Conservation (phyloP, 2,329 filamentous ascomycete genomes). For the Sphaerostilbella broomeana region DNA sequence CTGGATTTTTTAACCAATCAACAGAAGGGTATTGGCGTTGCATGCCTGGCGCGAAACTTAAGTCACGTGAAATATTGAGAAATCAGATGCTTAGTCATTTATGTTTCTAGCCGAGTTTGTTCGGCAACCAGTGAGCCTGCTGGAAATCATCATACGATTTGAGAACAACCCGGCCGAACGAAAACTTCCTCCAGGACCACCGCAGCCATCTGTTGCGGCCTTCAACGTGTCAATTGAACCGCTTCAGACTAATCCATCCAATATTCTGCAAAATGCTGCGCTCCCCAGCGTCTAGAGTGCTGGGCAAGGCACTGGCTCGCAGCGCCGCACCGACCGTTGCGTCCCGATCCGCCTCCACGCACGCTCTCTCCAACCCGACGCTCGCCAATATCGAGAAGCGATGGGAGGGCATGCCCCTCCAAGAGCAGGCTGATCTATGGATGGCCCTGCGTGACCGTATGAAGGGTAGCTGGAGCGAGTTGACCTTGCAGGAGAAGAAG, state of each 20-base stretch:
- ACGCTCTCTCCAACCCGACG: slow-evolving; percentile 96
- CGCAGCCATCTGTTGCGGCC: slow-evolving; percentile 16
- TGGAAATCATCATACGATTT: slow-evolving; percentile 25
- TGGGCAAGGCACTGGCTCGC: slow-evolving; percentile 44
- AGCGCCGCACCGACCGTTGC: slow-evolving; percentile 39
- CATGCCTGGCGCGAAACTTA: no score
- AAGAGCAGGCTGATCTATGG: slow-evolving; percentile 99
- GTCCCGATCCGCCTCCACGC: slow-evolving; percentile 58
- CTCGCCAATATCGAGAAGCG: slow-evolving; percentile 98
- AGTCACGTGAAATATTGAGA: slow-evolving; percentile 15
- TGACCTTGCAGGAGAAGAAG: slow-evolving; percentile 98
- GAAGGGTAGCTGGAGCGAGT: slow-evolving; percentile 94
- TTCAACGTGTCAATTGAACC: slow-evolving; percentile 30
- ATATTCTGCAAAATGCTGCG: slow-evolving; percentile 43
- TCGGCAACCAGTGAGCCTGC: slow-evolving; percentile 6
- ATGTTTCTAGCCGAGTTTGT: slow-evolving; percentile 20
- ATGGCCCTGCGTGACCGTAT: slow-evolving; percentile 97
- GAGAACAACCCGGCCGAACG: slow-evolving; percentile 21
- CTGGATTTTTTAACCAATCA: no score
- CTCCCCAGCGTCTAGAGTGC: slow-evolving; percentile 45
- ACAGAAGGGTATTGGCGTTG: no score
- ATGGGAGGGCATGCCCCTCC: slow-evolving; percentile 95
- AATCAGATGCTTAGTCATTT: slow-evolving; percentile 17
- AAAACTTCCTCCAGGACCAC: slow-evolving; percentile 18
- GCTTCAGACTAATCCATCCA: slow-evolving; percentile 14